Evolutionary conservation across 1,284 basidiomycete species (phyloP).

Genomic region (Papiliotrema laurentii): DNA sequence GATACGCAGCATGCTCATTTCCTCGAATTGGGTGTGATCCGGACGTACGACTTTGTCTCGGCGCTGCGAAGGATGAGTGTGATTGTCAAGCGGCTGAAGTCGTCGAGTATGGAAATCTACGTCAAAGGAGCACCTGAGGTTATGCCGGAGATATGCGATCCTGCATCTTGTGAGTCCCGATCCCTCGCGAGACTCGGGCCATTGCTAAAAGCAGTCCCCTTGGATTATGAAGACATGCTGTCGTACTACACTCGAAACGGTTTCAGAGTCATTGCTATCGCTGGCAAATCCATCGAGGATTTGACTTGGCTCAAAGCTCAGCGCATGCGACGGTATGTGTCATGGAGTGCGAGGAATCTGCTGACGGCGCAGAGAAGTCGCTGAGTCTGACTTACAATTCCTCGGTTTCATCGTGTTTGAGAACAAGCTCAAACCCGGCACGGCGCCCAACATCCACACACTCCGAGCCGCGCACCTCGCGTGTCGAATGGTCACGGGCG

Average conservation of each 20-base stretch:
- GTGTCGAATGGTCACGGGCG: constrained; percentile 97
- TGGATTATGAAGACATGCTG: constrained; percentile 93
- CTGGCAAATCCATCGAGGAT: constrained; percentile 90
- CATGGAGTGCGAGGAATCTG: not conserved
- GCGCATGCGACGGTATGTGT: constrained; percentile 76
- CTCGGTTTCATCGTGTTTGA: constrained; percentile 97
- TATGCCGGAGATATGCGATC: constrained; percentile 92
- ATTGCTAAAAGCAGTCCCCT: constrained; percentile 78
- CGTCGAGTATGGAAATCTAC: constrained; percentile 93
- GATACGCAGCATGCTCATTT: constrained; percentile 77
- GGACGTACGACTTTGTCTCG: constrained; percentile 96
- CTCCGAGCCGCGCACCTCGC: constrained; percentile 85
- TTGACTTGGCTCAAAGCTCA: constrained; percentile 98
- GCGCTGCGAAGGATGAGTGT: constrained; percentile 94
- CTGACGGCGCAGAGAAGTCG: constrained; percentile 67
- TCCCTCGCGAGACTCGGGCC: no score
- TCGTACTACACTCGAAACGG: constrained; percentile 97
- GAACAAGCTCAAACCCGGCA: constrained; percentile 94
- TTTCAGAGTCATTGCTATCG: constrained; percentile 96
- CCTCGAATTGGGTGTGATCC: constrained; percentile 90
- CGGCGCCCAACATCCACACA: constrained; percentile 83
- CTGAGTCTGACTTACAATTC: constrained; percentile 86
- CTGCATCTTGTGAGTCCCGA: constrained; percentile 73
- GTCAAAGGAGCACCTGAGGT: constrained; percentile 99
- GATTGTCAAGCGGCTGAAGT: constrained; percentile 91